Evolutionary conservation across 805 yeast genomes (phyloP).

Genomic region (Candida saitoana): DNA sequence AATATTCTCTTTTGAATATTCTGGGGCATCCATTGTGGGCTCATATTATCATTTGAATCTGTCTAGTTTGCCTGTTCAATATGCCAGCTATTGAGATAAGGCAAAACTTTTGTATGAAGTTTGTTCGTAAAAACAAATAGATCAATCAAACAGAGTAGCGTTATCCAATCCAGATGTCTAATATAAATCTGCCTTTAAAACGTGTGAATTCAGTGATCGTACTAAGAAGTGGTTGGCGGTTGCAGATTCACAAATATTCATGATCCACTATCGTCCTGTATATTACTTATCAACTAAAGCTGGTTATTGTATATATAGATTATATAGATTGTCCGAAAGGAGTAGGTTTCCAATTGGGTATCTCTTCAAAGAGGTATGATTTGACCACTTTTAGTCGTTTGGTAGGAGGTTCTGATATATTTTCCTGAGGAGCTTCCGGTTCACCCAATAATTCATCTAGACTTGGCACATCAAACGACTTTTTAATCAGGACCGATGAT

Average conservation of each 20-base stretch:
- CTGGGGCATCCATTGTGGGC: constrained; percentile 71
- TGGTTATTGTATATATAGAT: background rate
- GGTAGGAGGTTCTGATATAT: constrained; percentile 2
- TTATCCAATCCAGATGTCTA: background rate
- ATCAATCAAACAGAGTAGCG: background rate
- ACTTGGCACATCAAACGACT: constrained; percentile 15
- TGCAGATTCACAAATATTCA: no score
- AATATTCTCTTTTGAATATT: constrained; percentile 79
- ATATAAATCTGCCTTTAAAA: no score
- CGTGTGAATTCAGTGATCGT: background rate
- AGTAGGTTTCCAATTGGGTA: constrained; percentile 45
- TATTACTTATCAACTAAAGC: background rate
- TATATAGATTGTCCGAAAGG: constrained; percentile 46
- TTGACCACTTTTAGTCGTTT: constrained; percentile 3
- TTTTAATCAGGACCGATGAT: background rate
- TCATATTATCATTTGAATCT: constrained; percentile 10
- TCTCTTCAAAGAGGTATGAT: constrained; percentile 24
- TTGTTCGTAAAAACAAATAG: no score
- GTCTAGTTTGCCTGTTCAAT: background rate
- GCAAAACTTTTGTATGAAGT: no score
- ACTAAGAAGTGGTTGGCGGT: no score
- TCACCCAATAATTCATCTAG: constrained; percentile 23
- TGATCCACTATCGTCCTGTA: background rate
- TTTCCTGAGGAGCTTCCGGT: constrained; percentile 9
- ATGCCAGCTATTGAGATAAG: background rate